Percentiles rank a stretch among this genome's conserved stretches.
These are phyloP conservation scores for Actinomucor elegans DNA, from an alignment of 371 early-diverging fungal species.

Conservation along the genomic window DNA sequence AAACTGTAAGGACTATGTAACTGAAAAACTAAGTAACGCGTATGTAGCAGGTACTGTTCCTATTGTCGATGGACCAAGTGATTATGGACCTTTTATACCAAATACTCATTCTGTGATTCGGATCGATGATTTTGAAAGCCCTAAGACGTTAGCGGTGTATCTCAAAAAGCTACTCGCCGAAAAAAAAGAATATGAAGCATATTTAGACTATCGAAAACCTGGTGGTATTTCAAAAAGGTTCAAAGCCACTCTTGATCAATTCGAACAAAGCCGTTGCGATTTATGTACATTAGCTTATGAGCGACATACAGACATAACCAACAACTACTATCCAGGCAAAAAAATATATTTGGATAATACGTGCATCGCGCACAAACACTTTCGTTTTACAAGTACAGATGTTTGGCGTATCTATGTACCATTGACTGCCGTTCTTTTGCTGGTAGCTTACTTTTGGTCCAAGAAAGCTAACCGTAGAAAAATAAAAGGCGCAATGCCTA, in stretches of 20 bases:
- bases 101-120: slow-evolving; percentile 6
- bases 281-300: slow-evolving; percentile 10
- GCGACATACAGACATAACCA: slow-evolving; percentile 18
- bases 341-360: slow-evolving; percentile 10
- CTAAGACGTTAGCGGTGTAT: not conserved
- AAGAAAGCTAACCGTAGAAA: no score
- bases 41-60: slow-evolving; percentile 6
- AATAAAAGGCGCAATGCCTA: no score
- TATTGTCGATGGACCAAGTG: slow-evolving; percentile 14
- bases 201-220: not conserved
- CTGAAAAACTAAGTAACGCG: slow-evolving; percentile 8
- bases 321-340: slow-evolving; percentile 35
- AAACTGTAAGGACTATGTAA: slow-evolving; percentile 14
- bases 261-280: slow-evolving; percentile 1
- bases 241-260: not conserved
- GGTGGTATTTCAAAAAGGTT: slow-evolving; percentile 1
- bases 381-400: not conserved
- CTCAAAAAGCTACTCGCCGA: not conserved
- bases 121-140: slow-evolving; percentile 4
- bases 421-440: not conserved
- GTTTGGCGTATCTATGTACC: not conserved
- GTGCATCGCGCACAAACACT: slow-evolving; percentile 1
- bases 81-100: slow-evolving; percentile 15
- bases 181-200: not conserved
- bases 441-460: not conserved